These are phyloP conservation scores for Aspergillus heteromorphus DNA, from an alignment of 495 filamentous ascomycete species.

Conservation along the genomic window DNA sequence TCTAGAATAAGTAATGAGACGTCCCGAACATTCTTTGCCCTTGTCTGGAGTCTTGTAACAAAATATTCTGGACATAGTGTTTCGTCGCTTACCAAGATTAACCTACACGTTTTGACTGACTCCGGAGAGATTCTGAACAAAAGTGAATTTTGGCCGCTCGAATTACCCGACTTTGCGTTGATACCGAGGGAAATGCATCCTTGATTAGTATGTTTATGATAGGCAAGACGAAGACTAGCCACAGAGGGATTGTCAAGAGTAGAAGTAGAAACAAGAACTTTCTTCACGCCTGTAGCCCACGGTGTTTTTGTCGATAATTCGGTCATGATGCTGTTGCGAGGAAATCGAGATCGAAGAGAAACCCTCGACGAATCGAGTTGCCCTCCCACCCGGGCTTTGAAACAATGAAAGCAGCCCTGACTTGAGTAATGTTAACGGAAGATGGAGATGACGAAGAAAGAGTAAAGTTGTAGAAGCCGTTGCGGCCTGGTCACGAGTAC, in stretches of 20 bases:
- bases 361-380: slow-evolving; percentile 17
- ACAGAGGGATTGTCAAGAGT: slow-evolving; percentile 8
- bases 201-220: slow-evolving; percentile 13
- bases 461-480: slow-evolving; percentile 13
- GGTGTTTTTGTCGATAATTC: slow-evolving; percentile 4
- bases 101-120: slow-evolving; percentile 13
- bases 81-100: slow-evolving; percentile 12
- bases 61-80: slow-evolving; percentile 13
- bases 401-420: slow-evolving; percentile 15
- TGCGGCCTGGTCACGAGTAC: slow-evolving; percentile 15
- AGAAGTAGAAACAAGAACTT: slow-evolving; percentile 14
- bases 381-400: slow-evolving; percentile 19
- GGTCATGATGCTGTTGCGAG: slow-evolving; percentile 10
- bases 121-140: slow-evolving; percentile 14
- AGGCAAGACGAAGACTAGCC: slow-evolving; percentile 13
- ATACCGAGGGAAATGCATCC: slow-evolving; percentile 16
- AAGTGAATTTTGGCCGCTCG: slow-evolving; percentile 8
- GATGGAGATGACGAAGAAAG: slow-evolving; percentile 5
- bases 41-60: slow-evolving; percentile 12
- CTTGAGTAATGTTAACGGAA: slow-evolving; percentile 9
- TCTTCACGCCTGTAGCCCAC: slow-evolving; percentile 11
- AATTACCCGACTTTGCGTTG: slow-evolving; percentile 15
- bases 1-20: slow-evolving; percentile 15
- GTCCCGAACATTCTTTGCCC: slow-evolving; percentile 12
- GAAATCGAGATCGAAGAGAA: slow-evolving; percentile 2